A percentile compares a stretch with the other conserved stretches of the same genome.
Evolutionary conservation across 1,284 basidiomycete species (phyloP).

Genomic region (Malassezia globosa): DNA sequence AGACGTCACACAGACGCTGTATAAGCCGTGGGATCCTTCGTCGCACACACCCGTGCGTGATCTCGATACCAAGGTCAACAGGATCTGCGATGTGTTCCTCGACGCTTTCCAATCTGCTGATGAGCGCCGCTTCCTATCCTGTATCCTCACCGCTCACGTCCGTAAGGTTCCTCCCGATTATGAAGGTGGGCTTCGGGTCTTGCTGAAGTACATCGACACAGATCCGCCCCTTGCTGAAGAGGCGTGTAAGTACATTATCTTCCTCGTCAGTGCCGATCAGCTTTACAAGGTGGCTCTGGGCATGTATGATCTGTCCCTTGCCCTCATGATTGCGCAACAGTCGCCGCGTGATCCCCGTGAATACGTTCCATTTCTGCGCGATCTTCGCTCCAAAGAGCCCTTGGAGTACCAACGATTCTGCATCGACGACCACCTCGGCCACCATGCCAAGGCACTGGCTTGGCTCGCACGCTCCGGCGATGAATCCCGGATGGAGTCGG

Average conservation of each 20-base stretch:
- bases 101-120: slow-evolving; percentile 57
- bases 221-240: slow-evolving; percentile 71
- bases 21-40: slow-evolving; percentile 27
- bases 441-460: slow-evolving; percentile 62
- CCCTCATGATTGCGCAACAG: slow-evolving; percentile 90
- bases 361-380: slow-evolving; percentile 89
- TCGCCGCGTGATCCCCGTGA: slow-evolving; percentile 95
- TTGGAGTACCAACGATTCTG: slow-evolving; percentile 69
- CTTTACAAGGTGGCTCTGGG: slow-evolving; percentile 90
- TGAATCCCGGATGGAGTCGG: slow-evolving; percentile 67
- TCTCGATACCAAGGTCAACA: slow-evolving; percentile 53
- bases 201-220: slow-evolving; percentile 67
- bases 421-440: slow-evolving; percentile 83
- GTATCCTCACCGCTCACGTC: slow-evolving; percentile 81
- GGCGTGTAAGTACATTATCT: slow-evolving; percentile 96
- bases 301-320: slow-evolving; percentile 95
- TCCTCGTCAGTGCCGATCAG: slow-evolving; percentile 82
- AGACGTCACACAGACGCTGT: slow-evolving; percentile 47
- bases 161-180: slow-evolving; percentile 84
- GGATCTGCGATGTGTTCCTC: slow-evolving; percentile 69
- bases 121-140: slow-evolving; percentile 72
- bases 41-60: slow-evolving; percentile 9
- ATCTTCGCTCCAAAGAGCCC: slow-evolving; percentile 67
- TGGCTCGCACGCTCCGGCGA: slow-evolving; percentile 66
- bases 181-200: slow-evolving; percentile 66